Evolutionary conservation across 208 protist genomes (phyloP).

Genomic region (Trypanosoma lewisi): DNA sequence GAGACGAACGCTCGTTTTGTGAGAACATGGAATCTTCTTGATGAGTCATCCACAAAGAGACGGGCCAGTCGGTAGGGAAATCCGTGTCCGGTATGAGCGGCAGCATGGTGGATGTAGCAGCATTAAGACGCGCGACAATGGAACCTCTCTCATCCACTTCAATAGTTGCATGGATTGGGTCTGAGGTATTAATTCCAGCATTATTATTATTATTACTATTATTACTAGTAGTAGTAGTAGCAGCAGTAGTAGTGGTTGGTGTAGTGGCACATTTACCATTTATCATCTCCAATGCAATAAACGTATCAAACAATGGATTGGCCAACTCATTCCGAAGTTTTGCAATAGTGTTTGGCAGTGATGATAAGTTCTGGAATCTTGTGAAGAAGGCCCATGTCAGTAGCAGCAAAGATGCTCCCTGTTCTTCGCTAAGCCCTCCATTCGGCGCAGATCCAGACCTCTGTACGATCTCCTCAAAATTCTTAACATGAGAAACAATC

Average conservation of each 20-base stretch:
- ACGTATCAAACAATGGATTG: constrained; percentile 21
- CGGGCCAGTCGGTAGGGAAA: constrained; percentile 11
- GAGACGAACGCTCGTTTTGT: background rate
- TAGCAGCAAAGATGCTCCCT: constrained; percentile 1
- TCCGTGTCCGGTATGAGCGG: constrained; percentile 1
- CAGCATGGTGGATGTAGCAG: background rate
- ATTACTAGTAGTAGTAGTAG: background rate
- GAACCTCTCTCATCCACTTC: background rate
- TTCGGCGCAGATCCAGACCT: background rate
- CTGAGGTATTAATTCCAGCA: background rate
- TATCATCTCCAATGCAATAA: constrained; percentile 13
- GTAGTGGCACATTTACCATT: background rate
- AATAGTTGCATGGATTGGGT: background rate
- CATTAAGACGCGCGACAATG: background rate
- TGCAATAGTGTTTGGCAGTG: background rate
- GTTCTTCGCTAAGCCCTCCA: constrained; percentile 11
- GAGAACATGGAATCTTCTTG: background rate
- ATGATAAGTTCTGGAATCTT: constrained; percentile 7
- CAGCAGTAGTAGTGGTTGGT: background rate
- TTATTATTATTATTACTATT: background rate
- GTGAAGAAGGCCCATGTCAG: constrained; percentile 15
- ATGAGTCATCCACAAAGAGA: background rate
- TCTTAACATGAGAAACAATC: constrained; percentile 12
- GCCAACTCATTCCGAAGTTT: constrained; percentile 25
- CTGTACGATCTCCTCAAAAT: background rate